Percentiles rank a stretch among this genome's conserved stretches.
Evolutionary conservation across 495 filamentous ascomycete species (phyloP).

Genomic region (Annulohypoxylon nitens): DNA sequence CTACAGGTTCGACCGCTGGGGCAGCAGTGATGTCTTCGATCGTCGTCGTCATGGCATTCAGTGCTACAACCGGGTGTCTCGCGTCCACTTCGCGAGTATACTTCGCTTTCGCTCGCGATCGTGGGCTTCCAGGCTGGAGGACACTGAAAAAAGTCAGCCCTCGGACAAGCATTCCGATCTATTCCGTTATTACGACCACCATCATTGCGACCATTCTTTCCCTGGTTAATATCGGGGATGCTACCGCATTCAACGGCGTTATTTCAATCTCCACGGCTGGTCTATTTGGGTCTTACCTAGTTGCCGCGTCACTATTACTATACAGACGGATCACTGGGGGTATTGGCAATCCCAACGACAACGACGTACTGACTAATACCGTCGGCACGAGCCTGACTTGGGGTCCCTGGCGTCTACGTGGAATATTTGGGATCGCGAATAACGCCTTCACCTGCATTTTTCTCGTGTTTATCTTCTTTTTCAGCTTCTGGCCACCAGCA

Average conservation of each 20-base stretch:
- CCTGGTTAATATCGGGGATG: constrained; percentile 8
- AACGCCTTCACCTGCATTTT: constrained; percentile 10
- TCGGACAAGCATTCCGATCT: constrained; percentile 12
- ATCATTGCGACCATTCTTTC: constrained; percentile 9
- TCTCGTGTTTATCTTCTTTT: constrained; percentile 14
- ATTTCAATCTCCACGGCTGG: constrained; percentile 11
- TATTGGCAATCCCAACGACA: neutral
- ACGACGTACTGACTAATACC: constrained; percentile 4
- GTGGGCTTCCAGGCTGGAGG: constrained; percentile 3
- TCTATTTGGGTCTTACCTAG: constrained; percentile 6
- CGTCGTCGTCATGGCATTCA: constrained; percentile 7
- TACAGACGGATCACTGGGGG: constrained; percentile 4
- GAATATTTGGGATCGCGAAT: constrained; percentile 1
- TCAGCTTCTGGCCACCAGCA: constrained; percentile 10
- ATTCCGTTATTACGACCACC: constrained; percentile 7
- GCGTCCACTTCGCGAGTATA: constrained; percentile 11
- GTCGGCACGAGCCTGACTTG: constrained; percentile 8
- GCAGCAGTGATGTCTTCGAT: constrained; percentile 17
- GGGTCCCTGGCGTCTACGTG: constrained; percentile 8
- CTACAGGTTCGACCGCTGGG: constrained; percentile 7
- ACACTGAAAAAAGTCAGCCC: constrained; percentile 13
- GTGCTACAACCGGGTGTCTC: constrained; percentile 9
- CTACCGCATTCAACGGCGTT: constrained; percentile 8
- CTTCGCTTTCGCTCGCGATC: constrained; percentile 15
- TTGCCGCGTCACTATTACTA: constrained; percentile 4